phyloP scores from a whole-genome alignment of 345 rosid species.

The Sonneratia alba region DNA sequence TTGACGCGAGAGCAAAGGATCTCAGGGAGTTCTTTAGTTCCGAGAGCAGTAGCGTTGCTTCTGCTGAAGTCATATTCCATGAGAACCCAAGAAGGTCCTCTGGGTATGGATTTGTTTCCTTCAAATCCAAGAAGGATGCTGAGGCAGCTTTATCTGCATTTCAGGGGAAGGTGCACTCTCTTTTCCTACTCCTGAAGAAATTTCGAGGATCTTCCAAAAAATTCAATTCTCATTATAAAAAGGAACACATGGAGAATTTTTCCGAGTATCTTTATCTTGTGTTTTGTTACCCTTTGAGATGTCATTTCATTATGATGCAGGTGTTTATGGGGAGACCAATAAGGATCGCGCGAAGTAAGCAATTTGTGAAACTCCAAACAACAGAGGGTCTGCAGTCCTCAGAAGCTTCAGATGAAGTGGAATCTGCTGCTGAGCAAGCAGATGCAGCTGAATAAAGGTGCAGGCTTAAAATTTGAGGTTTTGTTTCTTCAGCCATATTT shows the following conservation, averaged over 20 bases:
- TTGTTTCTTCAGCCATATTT: not conserved
- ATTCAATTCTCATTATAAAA: not conserved
- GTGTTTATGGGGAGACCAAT: constrained; percentile 58
- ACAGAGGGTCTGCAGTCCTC: constrained; percentile 33
- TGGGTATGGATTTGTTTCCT: constrained; percentile 76
- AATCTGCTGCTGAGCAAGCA: constrained; percentile 22
- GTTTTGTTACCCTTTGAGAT: not conserved
- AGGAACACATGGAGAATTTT: not conserved
- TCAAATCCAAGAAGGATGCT: constrained; percentile 65
- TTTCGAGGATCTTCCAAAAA: not conserved
- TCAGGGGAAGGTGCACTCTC: constrained; percentile 53
- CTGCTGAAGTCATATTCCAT: constrained; percentile 59
- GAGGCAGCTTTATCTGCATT: constrained; percentile 50
- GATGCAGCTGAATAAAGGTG: constrained; percentile 17
- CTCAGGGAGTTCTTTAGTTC: constrained; percentile 54
- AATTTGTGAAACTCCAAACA: constrained; percentile 46
- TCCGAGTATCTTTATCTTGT: not conserved
- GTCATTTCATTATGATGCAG: constrained; percentile 21
- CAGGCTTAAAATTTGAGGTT: constrained; percentile 9
- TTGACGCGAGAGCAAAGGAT: constrained; percentile 54
- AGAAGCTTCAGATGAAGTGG: constrained; percentile 26
- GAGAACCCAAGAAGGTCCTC: constrained; percentile 67
- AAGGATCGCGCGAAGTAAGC: constrained; percentile 62
- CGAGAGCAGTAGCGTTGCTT: constrained; percentile 40
- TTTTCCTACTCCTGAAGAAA: constrained; percentile 6